Evolutionary conservation across 1,284 basidiomycete species (phyloP), one percentile per base, ranked within the genome.

Genomic region (Cryptococcus floricola): DNA sequence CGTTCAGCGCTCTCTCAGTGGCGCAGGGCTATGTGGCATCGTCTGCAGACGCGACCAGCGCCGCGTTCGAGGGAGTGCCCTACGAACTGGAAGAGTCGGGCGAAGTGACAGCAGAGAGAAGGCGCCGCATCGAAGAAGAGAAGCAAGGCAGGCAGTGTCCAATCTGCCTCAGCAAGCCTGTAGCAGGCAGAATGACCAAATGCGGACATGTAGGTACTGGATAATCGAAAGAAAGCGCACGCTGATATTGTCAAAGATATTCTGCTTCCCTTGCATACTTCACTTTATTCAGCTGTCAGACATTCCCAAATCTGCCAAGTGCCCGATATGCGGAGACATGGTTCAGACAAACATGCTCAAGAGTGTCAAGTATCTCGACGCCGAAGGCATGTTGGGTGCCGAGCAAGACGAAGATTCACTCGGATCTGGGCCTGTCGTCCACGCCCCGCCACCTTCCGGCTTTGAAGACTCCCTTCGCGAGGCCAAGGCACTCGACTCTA

Each of bases 271-370:
- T 9, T 96, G 92, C 77, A 88, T 94, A 52, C 79, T 97, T 44
- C 95, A 96, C 75, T 96, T 94, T 72, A 83, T 98, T 67, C 87
- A 83, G 69, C 84, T 85, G 19, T 89, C 89, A 8, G 85, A 91
- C 52, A 87, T 86, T 55, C 77, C 78, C 60, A 90, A 91, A 76
- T 91, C 88, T 83, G 86, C 87, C 31, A 85, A 87, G 56, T 98
- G 96, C 74, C 96, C 95, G 1, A 93, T 99, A 54, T 99, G 95
- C 75, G 89, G 89, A 70, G 96, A 98, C 78, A 88, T 91, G 9
- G 83, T 99, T 48, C 87, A 89, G 71, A 88, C 90, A 75, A 85
- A 84, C 60, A 90, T 96, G 75, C 85, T 98, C 64, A 98, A 98
- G 81, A 85, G 84, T 55, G 94, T 98, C 67, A 91, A 78, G 51